phyloP scores from a whole-genome alignment of 495 filamentous ascomycete genomes.

The Penicillium daleae region DNA sequence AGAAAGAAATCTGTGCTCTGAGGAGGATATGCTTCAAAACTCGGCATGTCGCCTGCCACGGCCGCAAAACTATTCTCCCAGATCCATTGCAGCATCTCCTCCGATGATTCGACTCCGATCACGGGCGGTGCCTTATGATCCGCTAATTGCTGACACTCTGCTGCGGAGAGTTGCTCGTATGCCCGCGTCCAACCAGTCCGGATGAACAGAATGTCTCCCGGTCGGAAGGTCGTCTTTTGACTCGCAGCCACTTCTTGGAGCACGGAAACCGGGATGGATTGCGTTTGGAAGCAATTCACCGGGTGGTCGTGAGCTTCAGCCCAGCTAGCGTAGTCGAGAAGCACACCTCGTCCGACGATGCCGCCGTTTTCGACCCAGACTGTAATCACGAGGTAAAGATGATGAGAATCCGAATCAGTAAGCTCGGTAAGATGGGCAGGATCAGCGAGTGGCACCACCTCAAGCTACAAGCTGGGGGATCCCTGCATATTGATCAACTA shows the following conservation, averaged over 20 bases:
- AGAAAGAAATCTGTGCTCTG: conserved; percentile 35
- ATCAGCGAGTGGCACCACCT: neutral
- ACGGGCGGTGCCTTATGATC: conserved; percentile 34
- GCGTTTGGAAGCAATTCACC: conserved; percentile 42
- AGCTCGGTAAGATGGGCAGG: neutral
- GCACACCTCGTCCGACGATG: conserved; percentile 59
- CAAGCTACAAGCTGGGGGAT: neutral
- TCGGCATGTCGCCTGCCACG: conserved; percentile 53
- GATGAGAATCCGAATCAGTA: neutral
- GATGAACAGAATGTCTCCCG: conserved; percentile 61
- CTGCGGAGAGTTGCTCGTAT: conserved; percentile 38
- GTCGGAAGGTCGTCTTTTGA: conserved; percentile 40
- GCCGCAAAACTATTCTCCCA: conserved; percentile 56
- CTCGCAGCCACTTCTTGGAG: conserved; percentile 44
- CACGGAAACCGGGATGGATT: conserved; percentile 43
- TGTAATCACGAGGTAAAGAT: conserved; percentile 8
- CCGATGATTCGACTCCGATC: conserved; percentile 50
- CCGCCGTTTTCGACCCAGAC: conserved; percentile 51
- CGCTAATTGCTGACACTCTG: conserved; percentile 35
- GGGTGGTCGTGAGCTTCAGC: conserved; percentile 39
- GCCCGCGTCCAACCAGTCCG: conserved; percentile 52
- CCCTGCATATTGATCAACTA: neutral
- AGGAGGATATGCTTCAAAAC: conserved; percentile 48
- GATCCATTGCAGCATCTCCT: conserved; percentile 50
- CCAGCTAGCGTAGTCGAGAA: conserved; percentile 62